phyloP scores from a whole-genome alignment of 2,329 filamentous ascomycete genomes.

The Fusarium falciforme region DNA sequence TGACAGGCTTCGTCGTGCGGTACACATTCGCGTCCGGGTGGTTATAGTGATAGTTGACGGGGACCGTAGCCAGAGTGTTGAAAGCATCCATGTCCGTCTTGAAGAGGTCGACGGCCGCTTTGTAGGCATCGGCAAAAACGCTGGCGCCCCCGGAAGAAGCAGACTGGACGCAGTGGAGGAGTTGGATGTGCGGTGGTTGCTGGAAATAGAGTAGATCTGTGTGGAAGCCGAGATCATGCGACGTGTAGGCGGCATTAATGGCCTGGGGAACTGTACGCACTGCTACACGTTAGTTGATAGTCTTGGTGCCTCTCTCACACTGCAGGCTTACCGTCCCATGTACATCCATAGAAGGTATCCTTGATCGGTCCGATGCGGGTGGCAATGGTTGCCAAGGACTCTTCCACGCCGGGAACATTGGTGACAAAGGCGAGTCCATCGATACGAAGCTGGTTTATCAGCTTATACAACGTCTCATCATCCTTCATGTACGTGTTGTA shows the following conservation, averaged over 20 bases:
- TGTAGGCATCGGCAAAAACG: conserved; percentile 1
- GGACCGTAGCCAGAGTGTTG: neutral
- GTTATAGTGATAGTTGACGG: conserved; percentile 16
- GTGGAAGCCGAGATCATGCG: neutral
- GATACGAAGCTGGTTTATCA: neutral
- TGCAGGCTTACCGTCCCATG: neutral
- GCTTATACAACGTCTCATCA: neutral
- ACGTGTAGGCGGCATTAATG: neutral
- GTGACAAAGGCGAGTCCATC: neutral
- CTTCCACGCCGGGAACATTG: neutral
- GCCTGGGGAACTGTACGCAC: conserved; percentile 1
- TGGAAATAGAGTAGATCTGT: conserved; percentile 7
- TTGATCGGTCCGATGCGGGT: neutral
- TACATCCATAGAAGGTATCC: conserved; percentile 3
- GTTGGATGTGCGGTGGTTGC: neutral
- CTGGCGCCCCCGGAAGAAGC: neutral
- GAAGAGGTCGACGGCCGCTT: neutral
- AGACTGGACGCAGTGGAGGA: conserved; percentile 3
- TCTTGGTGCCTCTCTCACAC: rapidly evolving
- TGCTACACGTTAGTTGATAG: neutral
- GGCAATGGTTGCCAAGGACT: neutral
- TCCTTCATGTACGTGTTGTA: neutral
- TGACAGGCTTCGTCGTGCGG: conserved; percentile 13
- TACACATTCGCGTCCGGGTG: conserved; percentile 11
- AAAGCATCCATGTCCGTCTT: neutral